Base-by-base conservation (phyloP, 148 eudicot species). In the Amaranthus cruentus region DNA sequence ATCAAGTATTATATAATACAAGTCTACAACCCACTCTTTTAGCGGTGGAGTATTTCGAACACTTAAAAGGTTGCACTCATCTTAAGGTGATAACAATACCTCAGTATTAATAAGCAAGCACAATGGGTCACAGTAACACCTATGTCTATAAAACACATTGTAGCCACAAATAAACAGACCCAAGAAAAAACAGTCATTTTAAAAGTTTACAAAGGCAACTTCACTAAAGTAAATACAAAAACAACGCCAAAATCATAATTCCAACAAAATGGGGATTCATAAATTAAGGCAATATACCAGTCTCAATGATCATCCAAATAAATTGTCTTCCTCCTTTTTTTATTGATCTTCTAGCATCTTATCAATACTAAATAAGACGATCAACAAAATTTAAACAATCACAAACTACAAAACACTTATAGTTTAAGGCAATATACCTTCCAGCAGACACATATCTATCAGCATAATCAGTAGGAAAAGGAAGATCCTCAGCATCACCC, bases 381-480 rank as follows among this genome's bases (percentile, higher is more conserved):
- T 12, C 51, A 64, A 47, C 21, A 61, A 44, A 55, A 63, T 11
- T 13, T 14, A 61, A 73, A 47, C 12, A 28, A 28, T 28, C 5
- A 73, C 3, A 54, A 6, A 66, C 9, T 4, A 68, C 62, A 47
- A 62, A 4, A 71, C 5, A 54, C 68, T 9, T 14, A 6, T 28
- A 28, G 38, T 28, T 28, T 28, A 46, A 60, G 11, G 47, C 47
- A 64, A 56, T 13, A 61, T 21, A 93, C 98, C 98, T 93, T 63
- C 98, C 98, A 62, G 98, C 96, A 73, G 98, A 93, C 3, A 91
- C 85, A 79, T 91, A 93, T 89, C 97, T 78, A 82, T 93, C 98
- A 54, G 87, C 89, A 85, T 86, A 93, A 81, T 93, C 98, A 80
- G 97, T 93, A 47, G 75, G 77, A 72, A 93, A 93, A 6, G 98